These are phyloP conservation scores for Phytophthora crassamura DNA, from an alignment of 352 stramenopile species.

Conservation along the genomic window DNA sequence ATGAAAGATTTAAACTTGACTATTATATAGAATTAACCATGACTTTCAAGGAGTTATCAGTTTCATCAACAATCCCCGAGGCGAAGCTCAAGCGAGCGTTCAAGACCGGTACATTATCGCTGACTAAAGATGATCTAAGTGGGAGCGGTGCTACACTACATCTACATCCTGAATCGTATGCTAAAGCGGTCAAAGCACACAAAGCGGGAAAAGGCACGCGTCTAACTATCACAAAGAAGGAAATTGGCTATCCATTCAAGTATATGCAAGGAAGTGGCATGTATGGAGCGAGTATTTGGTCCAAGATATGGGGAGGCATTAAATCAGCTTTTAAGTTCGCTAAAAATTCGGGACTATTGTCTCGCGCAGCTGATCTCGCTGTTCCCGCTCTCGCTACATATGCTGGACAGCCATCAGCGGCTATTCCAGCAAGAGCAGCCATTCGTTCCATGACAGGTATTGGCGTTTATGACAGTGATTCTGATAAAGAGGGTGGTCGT, in stretches of 20 bases:
- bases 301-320: background rate
- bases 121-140: slow-evolving; percentile 2
- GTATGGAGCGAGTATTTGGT: background rate
- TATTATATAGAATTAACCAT: slow-evolving; percentile 11
- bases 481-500: background rate
- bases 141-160: slow-evolving; percentile 9
- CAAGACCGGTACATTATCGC: slow-evolving; percentile 7
- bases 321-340: too few relatives aligned
- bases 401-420: background rate
- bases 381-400: background rate
- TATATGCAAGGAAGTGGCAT: slow-evolving; percentile 4
- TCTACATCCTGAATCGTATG: slow-evolving; percentile 9
- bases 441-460: background rate
- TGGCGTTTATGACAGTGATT: slow-evolving; percentile 13
- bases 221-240: slow-evolving; percentile 10
- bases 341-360: too few relatives aligned
- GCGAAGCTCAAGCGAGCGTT: slow-evolving; percentile 11
- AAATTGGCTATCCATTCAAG: slow-evolving; percentile 22
- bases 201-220: slow-evolving; percentile 5
- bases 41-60: slow-evolving; percentile 4
- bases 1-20: slow-evolving; percentile 31
- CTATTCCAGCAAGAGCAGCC: slow-evolving; percentile 3
- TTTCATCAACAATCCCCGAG: slow-evolving; percentile 1
- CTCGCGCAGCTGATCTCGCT: too few relatives aligned
- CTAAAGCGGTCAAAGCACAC: slow-evolving; percentile 9